Conservation (phyloP, 176 grass and related monocot species). For the Aechmea fasciata region DNA sequence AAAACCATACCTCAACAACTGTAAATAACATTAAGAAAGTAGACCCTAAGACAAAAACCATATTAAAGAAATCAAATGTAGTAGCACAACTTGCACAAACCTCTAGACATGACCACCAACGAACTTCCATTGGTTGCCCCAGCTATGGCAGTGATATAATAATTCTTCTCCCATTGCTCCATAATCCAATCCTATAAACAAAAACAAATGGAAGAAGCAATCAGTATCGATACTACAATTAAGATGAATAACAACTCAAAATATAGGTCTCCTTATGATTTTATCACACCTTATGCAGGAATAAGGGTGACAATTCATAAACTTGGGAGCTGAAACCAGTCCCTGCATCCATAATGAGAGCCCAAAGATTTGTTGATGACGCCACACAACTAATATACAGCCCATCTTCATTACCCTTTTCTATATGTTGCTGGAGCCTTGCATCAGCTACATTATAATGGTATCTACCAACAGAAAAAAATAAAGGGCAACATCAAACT, state of each 20-base stretch:
- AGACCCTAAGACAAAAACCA: background rate
- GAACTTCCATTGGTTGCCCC: slow-evolving; percentile 84
- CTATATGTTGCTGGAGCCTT: slow-evolving; percentile 77
- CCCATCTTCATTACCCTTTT: slow-evolving; percentile 83
- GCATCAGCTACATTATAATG: slow-evolving; percentile 87
- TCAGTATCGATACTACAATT: background rate
- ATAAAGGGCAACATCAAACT: slow-evolving; percentile 5
- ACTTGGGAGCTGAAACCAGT: slow-evolving; percentile 67
- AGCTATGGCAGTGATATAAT: slow-evolving; percentile 82
- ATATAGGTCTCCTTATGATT: slow-evolving; percentile 17
- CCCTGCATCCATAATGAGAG: slow-evolving; percentile 83
- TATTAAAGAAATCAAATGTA: background rate
- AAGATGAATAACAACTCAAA: background rate
- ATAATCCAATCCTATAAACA: slow-evolving; percentile 78
- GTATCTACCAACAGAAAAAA: slow-evolving; percentile 39
- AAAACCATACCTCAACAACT: background rate
- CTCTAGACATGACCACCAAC: slow-evolving; percentile 88
- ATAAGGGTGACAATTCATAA: slow-evolving; percentile 62
- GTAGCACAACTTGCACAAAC: slow-evolving; percentile 32
- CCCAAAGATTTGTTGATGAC: slow-evolving; percentile 70
- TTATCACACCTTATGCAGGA: slow-evolving; percentile 63
- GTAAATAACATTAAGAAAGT: background rate
- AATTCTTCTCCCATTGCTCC: slow-evolving; percentile 92
- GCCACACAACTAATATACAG: slow-evolving; percentile 74
- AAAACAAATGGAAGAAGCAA: background rate